These are phyloP conservation scores for Yarrowia divulgata DNA, from an alignment of 805 yeast species.

Conservation along the genomic window DNA sequence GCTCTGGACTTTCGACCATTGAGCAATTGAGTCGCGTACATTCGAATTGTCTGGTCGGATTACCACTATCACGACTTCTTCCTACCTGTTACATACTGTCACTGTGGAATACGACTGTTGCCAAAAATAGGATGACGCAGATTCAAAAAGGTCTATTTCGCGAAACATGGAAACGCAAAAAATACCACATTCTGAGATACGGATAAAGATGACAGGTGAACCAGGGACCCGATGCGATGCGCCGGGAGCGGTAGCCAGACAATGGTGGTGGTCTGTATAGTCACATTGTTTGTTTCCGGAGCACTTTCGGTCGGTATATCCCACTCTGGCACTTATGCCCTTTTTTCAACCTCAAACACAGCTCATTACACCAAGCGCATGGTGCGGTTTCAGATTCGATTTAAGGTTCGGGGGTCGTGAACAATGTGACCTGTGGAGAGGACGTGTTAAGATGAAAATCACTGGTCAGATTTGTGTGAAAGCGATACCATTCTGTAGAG, in stretches of 20 bases:
- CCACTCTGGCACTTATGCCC: neutral
- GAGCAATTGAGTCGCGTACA: neutral
- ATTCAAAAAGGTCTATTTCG: neutral
- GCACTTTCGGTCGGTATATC: neutral
- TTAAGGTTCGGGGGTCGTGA: neutral
- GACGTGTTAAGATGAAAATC: too few species aligned
- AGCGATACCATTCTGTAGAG: neutral
- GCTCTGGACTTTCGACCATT: neutral
- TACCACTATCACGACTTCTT: neutral
- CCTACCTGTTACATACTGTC: neutral
- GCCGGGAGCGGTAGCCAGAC: too few species aligned
- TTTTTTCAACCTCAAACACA: slow-evolving; percentile 16
- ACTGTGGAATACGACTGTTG: neutral
- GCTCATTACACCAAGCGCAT: slow-evolving; percentile 5
- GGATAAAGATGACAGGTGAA: neutral
- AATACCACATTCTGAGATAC: neutral
- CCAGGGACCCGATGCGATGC: neutral
- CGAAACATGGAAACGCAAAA: slow-evolving; percentile 2
- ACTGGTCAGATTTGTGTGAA: too few species aligned
- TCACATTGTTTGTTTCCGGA: neutral
- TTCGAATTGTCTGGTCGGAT: neutral
- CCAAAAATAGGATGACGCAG: neutral
- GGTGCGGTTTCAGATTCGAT: slow-evolving; percentile 11
- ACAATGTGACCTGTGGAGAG: neutral
- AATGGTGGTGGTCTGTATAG: too few species aligned